These are phyloP conservation scores for Malassezia obtusa DNA, from an alignment of 1,284 basidiomycete species.

Conservation along the genomic window DNA sequence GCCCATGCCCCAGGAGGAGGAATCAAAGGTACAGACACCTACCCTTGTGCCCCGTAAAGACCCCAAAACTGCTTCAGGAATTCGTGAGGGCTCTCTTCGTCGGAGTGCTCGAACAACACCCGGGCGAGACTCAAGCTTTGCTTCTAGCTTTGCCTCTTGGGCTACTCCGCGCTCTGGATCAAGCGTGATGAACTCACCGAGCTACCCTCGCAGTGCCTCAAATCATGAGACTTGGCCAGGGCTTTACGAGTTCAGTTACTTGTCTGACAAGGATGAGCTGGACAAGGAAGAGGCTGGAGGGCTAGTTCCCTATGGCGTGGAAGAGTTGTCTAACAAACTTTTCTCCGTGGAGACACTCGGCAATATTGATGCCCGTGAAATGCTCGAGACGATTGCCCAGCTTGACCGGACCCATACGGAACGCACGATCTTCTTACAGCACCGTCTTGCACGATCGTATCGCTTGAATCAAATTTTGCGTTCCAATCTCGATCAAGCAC, in stretches of 20 bases:
- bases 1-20: too few relatives aligned
- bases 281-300: slow-evolving; percentile 10
- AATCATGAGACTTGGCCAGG: slow-evolving; percentile 1
- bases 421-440: slow-evolving; percentile 16
- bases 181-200: not conserved
- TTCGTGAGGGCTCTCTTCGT: not conserved
- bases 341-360: slow-evolving; percentile 7
- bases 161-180: slow-evolving; percentile 8
- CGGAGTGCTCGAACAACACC: not conserved
- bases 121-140: slow-evolving; percentile 5
- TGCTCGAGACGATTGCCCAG: slow-evolving; percentile 14
- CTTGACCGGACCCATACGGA: slow-evolving; percentile 17
- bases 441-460: slow-evolving; percentile 17
- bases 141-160: slow-evolving; percentile 2
- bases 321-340: slow-evolving; percentile 13
- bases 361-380: slow-evolving; percentile 10
- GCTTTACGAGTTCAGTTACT: slow-evolving; percentile 14
- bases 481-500: slow-evolving; percentile 1
- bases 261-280: slow-evolving; percentile 14
- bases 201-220: not conserved
- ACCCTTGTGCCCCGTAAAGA: too few relatives aligned
- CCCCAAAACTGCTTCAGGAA: too few relatives aligned
- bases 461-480: slow-evolving; percentile 8
- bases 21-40: too few relatives aligned
- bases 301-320: slow-evolving; percentile 9